These are phyloP conservation scores for Colletotrichum sansevieriae DNA, from an alignment of 2,329 filamentous ascomycete species.

Conservation along the genomic window DNA sequence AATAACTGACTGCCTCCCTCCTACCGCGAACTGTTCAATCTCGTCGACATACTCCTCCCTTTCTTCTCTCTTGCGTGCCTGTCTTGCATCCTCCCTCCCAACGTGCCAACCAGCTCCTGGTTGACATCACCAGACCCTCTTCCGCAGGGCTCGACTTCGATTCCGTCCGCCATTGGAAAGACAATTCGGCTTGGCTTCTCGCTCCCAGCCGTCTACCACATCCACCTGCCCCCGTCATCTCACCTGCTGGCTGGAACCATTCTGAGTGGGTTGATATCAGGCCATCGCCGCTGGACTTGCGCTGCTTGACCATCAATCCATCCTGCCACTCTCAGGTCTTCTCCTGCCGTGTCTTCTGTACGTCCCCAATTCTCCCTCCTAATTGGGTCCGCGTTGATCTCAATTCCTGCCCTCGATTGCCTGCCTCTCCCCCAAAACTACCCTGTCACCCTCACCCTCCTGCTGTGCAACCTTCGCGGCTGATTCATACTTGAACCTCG, in stretches of 20 bases:
- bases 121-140: conserved; percentile 37
- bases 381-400: conserved; percentile 27
- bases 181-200: conserved; percentile 12
- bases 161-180: conserved; percentile 21
- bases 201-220: background rate
- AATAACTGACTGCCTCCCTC: conserved; percentile 9
- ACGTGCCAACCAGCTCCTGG: conserved; percentile 30
- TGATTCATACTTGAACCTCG: conserved; percentile 25
- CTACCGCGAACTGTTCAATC: conserved; percentile 3
- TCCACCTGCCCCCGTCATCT: conserved; percentile 15
- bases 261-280: conserved; percentile 34
- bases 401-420: conserved; percentile 18
- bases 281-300: conserved; percentile 18
- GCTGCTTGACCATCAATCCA: conserved; percentile 9
- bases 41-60: conserved; percentile 22
- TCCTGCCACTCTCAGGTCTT: conserved; percentile 3
- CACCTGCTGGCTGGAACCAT: conserved; percentile 32
- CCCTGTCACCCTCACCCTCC: conserved; percentile 10
- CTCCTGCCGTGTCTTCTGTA: conserved; percentile 22
- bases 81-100: conserved; percentile 29
- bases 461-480: conserved; percentile 17
- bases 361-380: conserved; percentile 21
- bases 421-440: background rate
- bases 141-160: conserved; percentile 14
- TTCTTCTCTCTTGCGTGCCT: conserved; percentile 4